Percentiles rank a stretch among this genome's conserved stretches.
Conservation (phyloP, 768 basidiomycete genomes). For the Harrya chromipes region DNA sequence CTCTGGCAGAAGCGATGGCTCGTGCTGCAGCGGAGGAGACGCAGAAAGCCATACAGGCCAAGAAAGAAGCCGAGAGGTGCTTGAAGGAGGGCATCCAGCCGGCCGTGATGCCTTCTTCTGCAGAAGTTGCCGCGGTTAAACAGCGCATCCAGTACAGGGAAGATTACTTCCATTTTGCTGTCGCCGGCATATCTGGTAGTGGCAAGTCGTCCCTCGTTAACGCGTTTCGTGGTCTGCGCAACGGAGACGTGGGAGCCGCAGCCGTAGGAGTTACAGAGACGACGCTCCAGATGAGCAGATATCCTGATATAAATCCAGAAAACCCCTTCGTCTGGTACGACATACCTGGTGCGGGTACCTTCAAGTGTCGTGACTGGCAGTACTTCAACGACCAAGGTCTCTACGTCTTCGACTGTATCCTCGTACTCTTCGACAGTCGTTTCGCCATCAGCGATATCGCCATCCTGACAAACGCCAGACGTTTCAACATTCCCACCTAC, state of each 20-base stretch:
- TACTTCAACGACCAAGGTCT: conserved; percentile 38
- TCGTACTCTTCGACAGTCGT: conserved; percentile 32
- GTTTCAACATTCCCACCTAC: conserved; percentile 32
- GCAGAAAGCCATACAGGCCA: too few relatives aligned
- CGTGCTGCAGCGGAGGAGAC: too few relatives aligned
- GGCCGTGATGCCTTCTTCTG: conserved; percentile 19
- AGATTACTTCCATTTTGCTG: conserved; percentile 30
- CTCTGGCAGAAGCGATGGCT: too few relatives aligned
- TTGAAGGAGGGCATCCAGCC: conserved; percentile 28
- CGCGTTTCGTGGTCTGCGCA: conserved; percentile 31
- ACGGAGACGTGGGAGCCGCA: conserved; percentile 21
- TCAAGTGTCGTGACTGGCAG: conserved; percentile 31
- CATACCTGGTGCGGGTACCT: conserved; percentile 35
- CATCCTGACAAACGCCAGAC: conserved; percentile 30
- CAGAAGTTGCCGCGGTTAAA: conserved; percentile 19
- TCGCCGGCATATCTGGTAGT: conserved; percentile 34
- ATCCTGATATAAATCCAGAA: conserved; percentile 19
- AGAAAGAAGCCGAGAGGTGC: conserved; percentile 11
- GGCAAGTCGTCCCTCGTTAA: too few relatives aligned
- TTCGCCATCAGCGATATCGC: conserved; percentile 34
- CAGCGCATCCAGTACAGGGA: conserved; percentile 20
- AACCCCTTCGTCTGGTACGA: conserved; percentile 34
- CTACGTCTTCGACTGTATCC: conserved; percentile 35
- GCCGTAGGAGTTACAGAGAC: conserved; percentile 30
- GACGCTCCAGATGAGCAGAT: conserved; percentile 25